Base-by-base conservation (phyloP, 352 stramenopile species). In the Phytophthora nicotianae region DNA sequence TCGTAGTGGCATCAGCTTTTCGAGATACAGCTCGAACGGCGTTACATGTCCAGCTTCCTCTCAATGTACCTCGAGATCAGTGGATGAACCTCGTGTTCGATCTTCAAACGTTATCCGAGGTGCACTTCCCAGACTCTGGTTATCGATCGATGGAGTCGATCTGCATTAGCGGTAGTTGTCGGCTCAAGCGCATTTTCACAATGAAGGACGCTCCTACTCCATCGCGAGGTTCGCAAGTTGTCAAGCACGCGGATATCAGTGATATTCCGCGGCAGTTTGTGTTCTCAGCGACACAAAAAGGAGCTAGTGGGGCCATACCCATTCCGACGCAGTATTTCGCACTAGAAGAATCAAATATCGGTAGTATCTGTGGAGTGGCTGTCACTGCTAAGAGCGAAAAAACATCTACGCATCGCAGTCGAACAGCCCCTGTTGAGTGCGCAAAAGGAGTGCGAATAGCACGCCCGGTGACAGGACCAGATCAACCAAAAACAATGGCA, bases 1-100 rank as follows among this genome's bases (percentile, higher is more conserved):
- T 96, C 20, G 73, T 96, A 13, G 73, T 89, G 38, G 77, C 87
- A 7, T 92, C 85, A 7, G 88, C 82, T 7, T 96, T 96, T 62
- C 85, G 86, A 5, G 86, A 91, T 32, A 86, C 69, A 19, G 59
- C 70, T 14, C 77, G 48, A 20, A 90, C 75, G 27, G 58, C 71
- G 11, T 58, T 91, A 17, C 83, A 92, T 33, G 80, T 88, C 2
- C 83, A 95, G 66, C 84, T 93, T 40, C 80, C 83, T 13, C 71
- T 93, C 4, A 58, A 56, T 7, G 59, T 93, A 2, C 60, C 74
- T 21, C 75, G 86, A n/a, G 85, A 93, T 33, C 54, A 77, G 52
- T 95, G 86, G 86, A 77, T 91, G 33, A 92, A 88, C 46, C 75
- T 90, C 29, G 81, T 90, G 13, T 88, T 93, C 40, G 86, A 95